phyloP scores from a whole-genome alignment of 164 flowering plant species.

The Dillenia suffruticosa region DNA sequence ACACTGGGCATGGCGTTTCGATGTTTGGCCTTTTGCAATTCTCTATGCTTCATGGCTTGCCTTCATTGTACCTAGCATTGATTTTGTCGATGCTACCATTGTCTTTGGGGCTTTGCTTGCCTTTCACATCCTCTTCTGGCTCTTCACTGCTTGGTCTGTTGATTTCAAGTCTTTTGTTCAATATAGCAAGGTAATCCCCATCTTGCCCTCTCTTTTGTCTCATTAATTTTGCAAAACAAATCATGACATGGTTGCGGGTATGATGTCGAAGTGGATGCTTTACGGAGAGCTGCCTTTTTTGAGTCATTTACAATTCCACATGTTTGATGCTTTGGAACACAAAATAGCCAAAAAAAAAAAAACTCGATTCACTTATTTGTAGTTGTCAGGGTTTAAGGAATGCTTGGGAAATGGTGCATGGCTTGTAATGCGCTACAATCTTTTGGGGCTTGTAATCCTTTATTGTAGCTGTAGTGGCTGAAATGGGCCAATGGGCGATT shows the following conservation, averaged over 20 bases:
- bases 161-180: slow-evolving; percentile 81
- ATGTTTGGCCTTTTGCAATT: slow-evolving; percentile 78
- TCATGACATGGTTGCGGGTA: too few relatives aligned
- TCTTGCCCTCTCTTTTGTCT: background rate
- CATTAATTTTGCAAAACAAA: background rate
- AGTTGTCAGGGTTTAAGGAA: too few relatives aligned
- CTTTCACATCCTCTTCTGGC: slow-evolving; percentile 60
- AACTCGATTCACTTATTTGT: too few relatives aligned
- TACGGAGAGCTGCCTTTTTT: background rate
- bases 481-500: too few relatives aligned
- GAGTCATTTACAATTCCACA: background rate
- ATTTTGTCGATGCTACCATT: slow-evolving; percentile 59
- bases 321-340: background rate
- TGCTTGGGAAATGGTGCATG: too few relatives aligned
- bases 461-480: too few relatives aligned
- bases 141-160: slow-evolving; percentile 94
- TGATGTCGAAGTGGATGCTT: too few relatives aligned
- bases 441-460: too few relatives aligned
- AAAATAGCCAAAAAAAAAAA: too few relatives aligned
- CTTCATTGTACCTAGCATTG: slow-evolving; percentile 57
- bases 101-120: slow-evolving; percentile 58
- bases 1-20: slow-evolving; percentile 70
- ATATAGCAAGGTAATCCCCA: slow-evolving; percentile 54
- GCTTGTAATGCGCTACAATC: too few relatives aligned
- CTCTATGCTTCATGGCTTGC: slow-evolving; percentile 51